Percentiles rank a stretch among this genome's conserved stretches.
Conservation (phyloP, 345 rosid species). For the Cardamine occulta region DNA sequence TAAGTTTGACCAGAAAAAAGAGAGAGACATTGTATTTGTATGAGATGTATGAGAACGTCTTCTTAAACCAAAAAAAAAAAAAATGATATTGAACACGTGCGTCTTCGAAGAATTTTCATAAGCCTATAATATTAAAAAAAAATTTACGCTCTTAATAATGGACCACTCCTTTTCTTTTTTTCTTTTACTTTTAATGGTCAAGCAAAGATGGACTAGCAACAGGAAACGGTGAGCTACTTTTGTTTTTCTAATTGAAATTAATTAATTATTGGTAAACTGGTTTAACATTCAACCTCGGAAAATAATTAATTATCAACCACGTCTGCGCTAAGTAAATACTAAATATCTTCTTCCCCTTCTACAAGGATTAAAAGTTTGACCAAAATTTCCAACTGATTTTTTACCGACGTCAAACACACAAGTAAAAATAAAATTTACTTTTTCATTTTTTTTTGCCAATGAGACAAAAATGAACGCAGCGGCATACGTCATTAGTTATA, state of each 20-base stretch:
- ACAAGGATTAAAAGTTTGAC: constrained; percentile 22
- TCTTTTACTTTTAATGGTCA: constrained; percentile 41
- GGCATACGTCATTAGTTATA: constrained; percentile 2
- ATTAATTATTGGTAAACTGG: background rate
- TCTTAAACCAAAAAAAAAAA: too few species aligned
- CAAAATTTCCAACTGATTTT: background rate
- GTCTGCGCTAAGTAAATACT: background rate
- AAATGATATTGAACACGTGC: constrained; percentile 26
- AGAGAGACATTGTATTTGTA: background rate
- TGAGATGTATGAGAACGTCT: too few species aligned
- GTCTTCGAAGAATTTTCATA: constrained; percentile 6
- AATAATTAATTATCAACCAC: constrained; percentile 20
- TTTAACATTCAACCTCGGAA: constrained; percentile 21
- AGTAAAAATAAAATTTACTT: background rate
- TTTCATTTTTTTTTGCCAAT: background rate
- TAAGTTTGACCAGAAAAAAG: background rate
- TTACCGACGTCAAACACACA: background rate
- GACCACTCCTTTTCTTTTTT: background rate
- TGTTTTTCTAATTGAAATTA: background rate
- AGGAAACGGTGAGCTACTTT: constrained; percentile 37
- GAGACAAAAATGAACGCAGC: background rate
- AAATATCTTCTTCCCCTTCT: background rate
- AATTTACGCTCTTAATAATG: background rate
- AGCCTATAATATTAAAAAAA: constrained; percentile 12
- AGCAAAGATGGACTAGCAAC: constrained; percentile 38